A percentile compares a stretch with the other conserved stretches of the same genome.
Conservation (phyloP, 2,329 filamentous ascomycete species). For the Setomelanomma holmii region DNA sequence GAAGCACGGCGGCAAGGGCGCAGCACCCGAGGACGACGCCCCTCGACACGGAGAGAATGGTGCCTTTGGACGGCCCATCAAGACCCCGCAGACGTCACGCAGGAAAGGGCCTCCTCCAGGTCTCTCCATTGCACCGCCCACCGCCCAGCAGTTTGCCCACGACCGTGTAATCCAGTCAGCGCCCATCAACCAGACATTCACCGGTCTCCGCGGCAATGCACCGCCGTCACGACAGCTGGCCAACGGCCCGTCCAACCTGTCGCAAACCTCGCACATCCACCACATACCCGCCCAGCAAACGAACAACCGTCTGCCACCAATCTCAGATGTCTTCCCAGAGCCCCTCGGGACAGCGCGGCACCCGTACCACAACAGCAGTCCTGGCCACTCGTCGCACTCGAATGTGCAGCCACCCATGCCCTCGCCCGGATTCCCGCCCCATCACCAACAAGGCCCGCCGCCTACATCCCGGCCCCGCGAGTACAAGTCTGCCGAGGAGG, state of each 20-base stretch:
- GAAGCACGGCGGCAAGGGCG: conserved; percentile 69
- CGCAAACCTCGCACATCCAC: conserved; percentile 87
- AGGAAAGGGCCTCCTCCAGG: conserved; percentile 83
- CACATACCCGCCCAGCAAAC: conserved; percentile 88
- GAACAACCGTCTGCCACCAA: conserved; percentile 88
- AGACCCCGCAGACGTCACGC: conserved; percentile 76
- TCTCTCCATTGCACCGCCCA: conserved; percentile 92
- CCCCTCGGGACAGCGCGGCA: conserved; percentile 61
- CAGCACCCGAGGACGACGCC: conserved; percentile 36
- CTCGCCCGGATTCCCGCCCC: conserved; percentile 76
- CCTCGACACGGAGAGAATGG: conserved; percentile 45
- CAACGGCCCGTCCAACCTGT: conserved; percentile 82
- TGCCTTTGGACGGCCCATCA: conserved; percentile 56
- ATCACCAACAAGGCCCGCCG: conserved; percentile 58
- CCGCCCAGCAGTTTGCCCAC: conserved; percentile 88
- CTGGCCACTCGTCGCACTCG: conserved; percentile 67
- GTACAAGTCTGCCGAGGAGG: conserved; percentile 95
- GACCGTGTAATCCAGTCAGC: conserved; percentile 97
- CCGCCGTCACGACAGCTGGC: conserved; percentile 78
- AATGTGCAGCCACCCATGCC: conserved; percentile 73
- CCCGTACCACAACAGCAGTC: conserved; percentile 69
- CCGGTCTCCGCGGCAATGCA: conserved; percentile 71
- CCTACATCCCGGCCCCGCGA: conserved; percentile 72
- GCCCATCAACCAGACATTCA: conserved; percentile 93
- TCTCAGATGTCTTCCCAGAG: conserved; percentile 93